phyloP scores from a whole-genome alignment of 371 early-diverging fungal species.

The Mucor plumbeus region DNA sequence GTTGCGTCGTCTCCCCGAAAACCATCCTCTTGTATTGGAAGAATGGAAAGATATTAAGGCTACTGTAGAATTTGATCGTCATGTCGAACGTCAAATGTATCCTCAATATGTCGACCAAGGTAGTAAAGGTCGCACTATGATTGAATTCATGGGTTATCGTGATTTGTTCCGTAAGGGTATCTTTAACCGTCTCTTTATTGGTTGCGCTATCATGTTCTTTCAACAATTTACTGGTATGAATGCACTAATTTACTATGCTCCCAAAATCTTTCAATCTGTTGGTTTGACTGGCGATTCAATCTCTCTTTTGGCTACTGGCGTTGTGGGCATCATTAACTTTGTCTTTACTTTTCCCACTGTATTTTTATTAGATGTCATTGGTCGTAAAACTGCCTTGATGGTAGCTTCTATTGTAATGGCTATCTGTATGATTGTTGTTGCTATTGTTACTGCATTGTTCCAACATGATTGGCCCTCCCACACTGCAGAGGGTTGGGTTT shows the following conservation, averaged over 20 bases:
- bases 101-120: constrained; percentile 37
- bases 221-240: constrained; percentile 83
- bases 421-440: constrained; percentile 50
- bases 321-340: constrained; percentile 76
- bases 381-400: constrained; percentile 61
- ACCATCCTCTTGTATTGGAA: constrained; percentile 60
- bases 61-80: constrained; percentile 70
- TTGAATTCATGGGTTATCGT: constrained; percentile 63
- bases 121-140: constrained; percentile 15
- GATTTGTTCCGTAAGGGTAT: constrained; percentile 74
- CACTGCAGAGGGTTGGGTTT: constrained; percentile 42
- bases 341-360: constrained; percentile 62
- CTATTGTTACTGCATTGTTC: constrained; percentile 42
- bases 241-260: constrained; percentile 75
- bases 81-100: constrained; percentile 43
- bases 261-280: constrained; percentile 69
- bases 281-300: constrained; percentile 61
- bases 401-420: constrained; percentile 48
- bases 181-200: constrained; percentile 66
- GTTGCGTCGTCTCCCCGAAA: constrained; percentile 65
- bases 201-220: constrained; percentile 69
- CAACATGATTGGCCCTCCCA: constrained; percentile 46
- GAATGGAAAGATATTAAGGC: constrained; percentile 82
- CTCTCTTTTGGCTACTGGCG: constrained; percentile 69
- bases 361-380: constrained; percentile 71